phyloP scores from a whole-genome alignment of 1,284 basidiomycete genomes.

The Mycena citricolor region DNA sequence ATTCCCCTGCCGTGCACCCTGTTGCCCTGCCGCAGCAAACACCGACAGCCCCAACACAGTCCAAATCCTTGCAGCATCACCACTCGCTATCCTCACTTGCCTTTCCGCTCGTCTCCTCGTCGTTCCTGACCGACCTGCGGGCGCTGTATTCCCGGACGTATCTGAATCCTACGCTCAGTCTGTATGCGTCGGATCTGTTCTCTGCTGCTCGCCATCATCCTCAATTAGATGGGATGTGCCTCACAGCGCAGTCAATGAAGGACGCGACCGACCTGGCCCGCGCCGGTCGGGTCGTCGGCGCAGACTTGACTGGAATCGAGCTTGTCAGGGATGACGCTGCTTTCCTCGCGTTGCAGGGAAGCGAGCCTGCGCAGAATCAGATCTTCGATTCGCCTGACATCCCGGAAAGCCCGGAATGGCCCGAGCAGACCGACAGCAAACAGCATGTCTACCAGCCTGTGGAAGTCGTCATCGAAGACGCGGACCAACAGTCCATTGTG shows the following conservation, averaged over 20 bases:
- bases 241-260: slow-evolving; percentile 56
- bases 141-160: slow-evolving; percentile 37
- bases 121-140: slow-evolving; percentile 42
- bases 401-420: slow-evolving; percentile 6
- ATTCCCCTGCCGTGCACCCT: slow-evolving; percentile 30
- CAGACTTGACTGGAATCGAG: slow-evolving; percentile 42
- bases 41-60: slow-evolving; percentile 14
- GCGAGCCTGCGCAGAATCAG: no score
- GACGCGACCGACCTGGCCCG: slow-evolving; percentile 63
- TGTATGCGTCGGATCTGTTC: slow-evolving; percentile 71
- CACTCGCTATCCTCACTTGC: slow-evolving; percentile 20
- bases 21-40: slow-evolving; percentile 18
- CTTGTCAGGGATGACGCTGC: slow-evolving; percentile 23
- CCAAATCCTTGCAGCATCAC: slow-evolving; percentile 24
- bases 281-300: slow-evolving; percentile 62
- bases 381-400: no score
- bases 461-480: slow-evolving; percentile 22
- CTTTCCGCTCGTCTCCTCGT: slow-evolving; percentile 35
- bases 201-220: slow-evolving; percentile 71
- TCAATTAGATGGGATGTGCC: slow-evolving; percentile 63
- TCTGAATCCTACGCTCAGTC: slow-evolving; percentile 49
- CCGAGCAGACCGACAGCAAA: slow-evolving; percentile 11
- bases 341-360: slow-evolving; percentile 2
- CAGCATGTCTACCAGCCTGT: slow-evolving; percentile 28
- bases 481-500: slow-evolving; percentile 18